Base-by-base conservation (phyloP, 768 basidiomycete species). In the Pleurotus eryngii region DNA sequence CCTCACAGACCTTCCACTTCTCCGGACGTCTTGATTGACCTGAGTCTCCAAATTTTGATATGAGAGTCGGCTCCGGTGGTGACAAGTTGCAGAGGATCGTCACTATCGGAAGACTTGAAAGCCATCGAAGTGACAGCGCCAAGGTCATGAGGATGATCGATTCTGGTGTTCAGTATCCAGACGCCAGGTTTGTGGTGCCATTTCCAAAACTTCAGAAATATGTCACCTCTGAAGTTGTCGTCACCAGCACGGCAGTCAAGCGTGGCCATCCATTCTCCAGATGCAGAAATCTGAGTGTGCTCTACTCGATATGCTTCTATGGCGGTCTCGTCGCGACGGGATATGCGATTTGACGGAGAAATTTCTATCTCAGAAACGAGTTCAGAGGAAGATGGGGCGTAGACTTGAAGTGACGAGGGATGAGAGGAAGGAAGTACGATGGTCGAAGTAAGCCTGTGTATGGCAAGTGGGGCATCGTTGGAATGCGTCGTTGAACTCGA, bases 341-440 rank as follows among this genome's bases (percentile, higher is more conserved):
- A 89, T 17, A 98, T 83, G 58, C 92, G 84, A 74, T 98, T 98
- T 24, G 94, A 94, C 18, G 96, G 93, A 1, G 92, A 86, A 6
- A 99, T 84, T 70, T 98, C 97, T 17, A 98, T 78, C 70, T 99
- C 96, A 46, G 86, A 86, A 2, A 92, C 66, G 0, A 94, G 78
- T 42, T 82, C 80, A 26, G 87, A 87, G 2, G 83, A 79, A 6
- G 79, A 70, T 1, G 89, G 89, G 15, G 92, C 89, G 73, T 90
- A 95, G 22, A 89, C 84, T 74, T 98, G 96, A 40, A 99, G 76
- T n/a, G 94, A 92, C 2, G 95, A 95, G 0, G 94, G 90, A 66
- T 99, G 95, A 0, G 95, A 95, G 2, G 96, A 94, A 0, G 94
- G 92, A 14, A 98, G 79, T 61, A 98, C 80, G 59, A 98, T 75